A percentile compares a stretch with the other conserved stretches of the same genome.
These are phyloP conservation scores for Theobroma cacao DNA, from an alignment of 345 rosid genomes.

Conservation along the genomic window DNA sequence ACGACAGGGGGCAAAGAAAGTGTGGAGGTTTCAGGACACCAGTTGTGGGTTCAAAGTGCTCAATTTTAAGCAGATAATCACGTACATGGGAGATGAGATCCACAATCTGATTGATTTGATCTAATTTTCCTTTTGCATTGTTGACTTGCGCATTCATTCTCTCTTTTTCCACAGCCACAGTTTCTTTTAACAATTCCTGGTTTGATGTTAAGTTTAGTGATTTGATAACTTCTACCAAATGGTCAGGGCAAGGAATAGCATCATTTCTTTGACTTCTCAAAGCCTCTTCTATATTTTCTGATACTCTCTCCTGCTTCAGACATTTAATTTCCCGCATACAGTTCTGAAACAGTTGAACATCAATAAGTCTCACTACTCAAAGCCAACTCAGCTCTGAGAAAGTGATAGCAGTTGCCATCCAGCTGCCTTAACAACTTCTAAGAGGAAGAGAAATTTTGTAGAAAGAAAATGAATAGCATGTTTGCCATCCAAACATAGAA, in stretches of 20 bases:
- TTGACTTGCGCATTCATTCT: constrained; percentile 40
- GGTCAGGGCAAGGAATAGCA: constrained; percentile 41
- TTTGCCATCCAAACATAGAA: neutral
- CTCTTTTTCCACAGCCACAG: constrained; percentile 79
- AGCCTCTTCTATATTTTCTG: constrained; percentile 48
- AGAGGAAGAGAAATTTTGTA: constrained; percentile 5
- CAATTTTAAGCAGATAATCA: constrained; percentile 57
- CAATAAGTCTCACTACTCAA: constrained; percentile 26
- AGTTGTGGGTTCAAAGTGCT: constrained; percentile 48
- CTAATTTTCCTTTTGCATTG: constrained; percentile 34
- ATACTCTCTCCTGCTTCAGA: constrained; percentile 46
- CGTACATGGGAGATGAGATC: constrained; percentile 63
- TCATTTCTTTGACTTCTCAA: constrained; percentile 49
- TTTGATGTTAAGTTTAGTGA: constrained; percentile 55
- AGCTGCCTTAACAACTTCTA: constrained; percentile 1
- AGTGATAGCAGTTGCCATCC: constrained; percentile 6
- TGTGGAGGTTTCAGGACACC: constrained; percentile 69
- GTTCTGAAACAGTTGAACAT: constrained; percentile 39
- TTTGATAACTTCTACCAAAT: constrained; percentile 49
- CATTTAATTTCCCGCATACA: constrained; percentile 62
- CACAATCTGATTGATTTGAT: constrained; percentile 45
- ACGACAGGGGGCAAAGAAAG: constrained; percentile 83
- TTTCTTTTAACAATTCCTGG: constrained; percentile 74
- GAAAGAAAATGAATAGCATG: constrained; percentile 9
- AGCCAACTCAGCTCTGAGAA: constrained; percentile 1